Evolutionary conservation across 176 grass and related monocot genomes (phyloP), one percentile per base, ranked within the genome.

Genomic region (Canna indica): DNA sequence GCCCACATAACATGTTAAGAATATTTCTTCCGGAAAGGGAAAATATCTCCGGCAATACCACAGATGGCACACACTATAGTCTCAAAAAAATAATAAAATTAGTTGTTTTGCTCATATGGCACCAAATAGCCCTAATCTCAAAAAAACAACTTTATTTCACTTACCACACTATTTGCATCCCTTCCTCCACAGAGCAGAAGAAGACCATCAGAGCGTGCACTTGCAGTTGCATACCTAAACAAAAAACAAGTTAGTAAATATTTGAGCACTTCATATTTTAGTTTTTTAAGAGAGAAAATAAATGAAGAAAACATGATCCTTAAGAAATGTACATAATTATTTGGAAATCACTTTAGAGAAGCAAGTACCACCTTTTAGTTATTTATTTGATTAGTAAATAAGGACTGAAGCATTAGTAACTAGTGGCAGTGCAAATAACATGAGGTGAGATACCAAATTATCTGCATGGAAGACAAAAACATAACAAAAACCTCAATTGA

Each of bases 101-200:
- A 30, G 13, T 61, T 61, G 1, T 29, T 31, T 3, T 4, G 1
- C 28, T 10, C 9, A 4, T 30, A 47, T 31, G 1, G 18, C 3
- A 65, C 28, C 36, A 1, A 36, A 36, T 64, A 6, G 45, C 29
- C 47, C 36, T 34, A 48, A 65, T 66, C 29, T 25, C n/a, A 47
- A 68, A 66, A 18, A 54, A 30, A 11, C 25, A 65, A 15, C 26
- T 30, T 75, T 48, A 71, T 78, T 44, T 28, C n/a, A 91, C 85
- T 85, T 81, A 97, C 93, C 81, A 97, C 93, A 78, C 84, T 97
- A 76, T 81, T 97, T 76, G 88, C 84, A 85, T 97, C 93, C 80
- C 93, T 92, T 67, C 93, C 93, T 79, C 93, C 93, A 67, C 93
- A 92, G 35, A 97, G 86, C 72, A 97, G 82, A 80, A 97, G 88